phyloP scores from a whole-genome alignment of 768 basidiomycete genomes.

The Jaapia argillacea region DNA sequence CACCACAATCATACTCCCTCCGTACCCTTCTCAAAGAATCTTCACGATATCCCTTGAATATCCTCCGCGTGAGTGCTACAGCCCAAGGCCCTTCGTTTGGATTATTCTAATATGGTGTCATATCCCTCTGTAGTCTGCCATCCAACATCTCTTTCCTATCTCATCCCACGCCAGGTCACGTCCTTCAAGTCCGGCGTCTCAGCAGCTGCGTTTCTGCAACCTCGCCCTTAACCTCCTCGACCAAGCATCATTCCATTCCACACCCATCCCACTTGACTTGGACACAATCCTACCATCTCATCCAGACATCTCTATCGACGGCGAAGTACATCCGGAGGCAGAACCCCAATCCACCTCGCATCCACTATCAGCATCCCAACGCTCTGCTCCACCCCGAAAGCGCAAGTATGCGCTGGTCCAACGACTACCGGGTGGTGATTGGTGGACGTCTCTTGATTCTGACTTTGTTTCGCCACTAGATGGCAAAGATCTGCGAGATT shows the following conservation, averaged over 20 bases:
- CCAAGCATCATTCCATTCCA: constrained; percentile 46
- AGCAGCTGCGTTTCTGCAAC: constrained; percentile 67
- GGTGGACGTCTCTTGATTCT: constrained; percentile 66
- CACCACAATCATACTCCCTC: constrained; percentile 32
- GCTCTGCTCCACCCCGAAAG: constrained; percentile 12
- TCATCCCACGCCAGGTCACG: constrained; percentile 58
- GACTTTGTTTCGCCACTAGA: constrained; percentile 25
- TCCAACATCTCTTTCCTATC: constrained; percentile 58
- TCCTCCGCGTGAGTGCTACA: constrained; percentile 41
- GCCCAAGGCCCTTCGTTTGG: background rate
- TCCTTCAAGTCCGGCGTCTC: constrained; percentile 49
- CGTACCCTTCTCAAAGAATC: constrained; percentile 47
- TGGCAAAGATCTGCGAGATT: constrained; percentile 32
- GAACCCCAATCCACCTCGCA: constrained; percentile 8
- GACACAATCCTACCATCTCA: constrained; percentile 24
- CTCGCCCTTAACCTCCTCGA: constrained; percentile 65
- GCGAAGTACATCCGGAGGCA: constrained; percentile 17
- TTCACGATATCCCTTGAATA: constrained; percentile 39
- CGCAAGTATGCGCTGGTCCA: constrained; percentile 73
- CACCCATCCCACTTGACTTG: constrained; percentile 34
- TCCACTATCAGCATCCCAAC: constrained; percentile 18
- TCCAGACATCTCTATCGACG: constrained; percentile 6
- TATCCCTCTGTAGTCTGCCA: constrained; percentile 36
- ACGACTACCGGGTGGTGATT: constrained; percentile 65
- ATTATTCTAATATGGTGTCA: constrained; percentile 5